Conservation (phyloP, 192 early-diverging fungal species). For the Coemansia guatemalensis region DNA sequence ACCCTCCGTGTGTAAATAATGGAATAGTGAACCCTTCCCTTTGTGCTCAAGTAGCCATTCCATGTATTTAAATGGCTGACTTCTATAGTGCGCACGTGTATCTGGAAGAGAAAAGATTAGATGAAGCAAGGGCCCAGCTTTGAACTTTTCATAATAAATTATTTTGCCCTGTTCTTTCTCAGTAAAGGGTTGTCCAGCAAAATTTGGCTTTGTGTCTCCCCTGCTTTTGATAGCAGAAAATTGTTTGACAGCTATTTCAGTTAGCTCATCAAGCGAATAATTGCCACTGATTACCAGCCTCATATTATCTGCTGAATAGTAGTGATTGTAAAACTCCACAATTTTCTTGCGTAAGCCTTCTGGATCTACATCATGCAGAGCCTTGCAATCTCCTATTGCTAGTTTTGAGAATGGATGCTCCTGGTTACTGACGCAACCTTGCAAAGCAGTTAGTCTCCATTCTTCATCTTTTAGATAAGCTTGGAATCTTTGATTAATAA, state of each 20-base stretch:
- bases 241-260: constrained; percentile 71
- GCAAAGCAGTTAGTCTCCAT: background rate
- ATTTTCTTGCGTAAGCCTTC: constrained; percentile 67
- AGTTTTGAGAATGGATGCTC: constrained; percentile 83
- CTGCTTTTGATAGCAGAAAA: constrained; percentile 77
- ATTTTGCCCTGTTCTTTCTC: constrained; percentile 66
- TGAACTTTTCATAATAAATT: constrained; percentile 68
- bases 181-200: constrained; percentile 64
- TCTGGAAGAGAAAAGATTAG: constrained; percentile 82
- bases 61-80: constrained; percentile 64
- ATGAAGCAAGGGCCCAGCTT: constrained; percentile 63
- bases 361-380: constrained; percentile 55
- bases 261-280: constrained; percentile 74
- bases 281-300: constrained; percentile 81
- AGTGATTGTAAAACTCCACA: constrained; percentile 75
- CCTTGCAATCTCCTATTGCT: constrained; percentile 80
- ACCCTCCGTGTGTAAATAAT: constrained; percentile 75
- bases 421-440: constrained; percentile 37
- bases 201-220: constrained; percentile 60
- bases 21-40: constrained; percentile 76
- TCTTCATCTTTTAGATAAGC: constrained; percentile 71
- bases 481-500: constrained; percentile 89
- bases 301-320: constrained; percentile 93
- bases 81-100: constrained; percentile 51
- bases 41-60: constrained; percentile 81